These are phyloP conservation scores for Hondaea fermentalgiana DNA, from an alignment of 108 stramenopile genomes.

Conservation along the genomic window DNA sequence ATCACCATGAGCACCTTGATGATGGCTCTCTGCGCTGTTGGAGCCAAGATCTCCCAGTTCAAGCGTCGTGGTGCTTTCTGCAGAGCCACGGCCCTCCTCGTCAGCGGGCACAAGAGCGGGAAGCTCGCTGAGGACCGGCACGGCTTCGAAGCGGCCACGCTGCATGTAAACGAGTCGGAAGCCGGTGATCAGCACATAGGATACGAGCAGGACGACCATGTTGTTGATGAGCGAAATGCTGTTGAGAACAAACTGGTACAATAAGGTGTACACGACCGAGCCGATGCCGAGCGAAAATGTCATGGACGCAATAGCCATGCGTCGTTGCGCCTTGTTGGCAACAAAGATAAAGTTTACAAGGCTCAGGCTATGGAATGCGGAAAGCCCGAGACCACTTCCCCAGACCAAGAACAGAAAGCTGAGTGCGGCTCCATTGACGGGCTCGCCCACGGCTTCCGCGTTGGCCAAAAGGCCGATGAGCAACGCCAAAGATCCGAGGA, in stretches of 20 bases:
- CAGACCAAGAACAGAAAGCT: background rate
- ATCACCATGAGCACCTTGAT: background rate
- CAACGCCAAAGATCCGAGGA: background rate
- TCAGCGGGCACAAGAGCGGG: too few species aligned
- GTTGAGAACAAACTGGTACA: background rate
- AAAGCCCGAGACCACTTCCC: background rate
- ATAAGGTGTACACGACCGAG: background rate
- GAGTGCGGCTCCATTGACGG: background rate
- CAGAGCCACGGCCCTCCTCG: too few species aligned
- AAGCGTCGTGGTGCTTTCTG: too few species aligned
- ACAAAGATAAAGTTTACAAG: background rate
- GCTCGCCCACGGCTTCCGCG: background rate
- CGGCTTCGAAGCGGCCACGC: background rate
- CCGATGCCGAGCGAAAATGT: background rate
- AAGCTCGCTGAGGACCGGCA: background rate
- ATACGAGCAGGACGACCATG: background rate
- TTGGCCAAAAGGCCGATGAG: background rate
- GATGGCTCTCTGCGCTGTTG: background rate
- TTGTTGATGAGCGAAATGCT: background rate
- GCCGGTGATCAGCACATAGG: background rate
- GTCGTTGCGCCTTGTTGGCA: background rate
- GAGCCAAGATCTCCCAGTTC: too few species aligned
- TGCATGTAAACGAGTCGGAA: background rate
- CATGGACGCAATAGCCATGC: background rate
- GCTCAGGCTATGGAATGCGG: background rate